Percentiles rank a stretch among this genome's conserved stretches.
Conservation (phyloP, 495 filamentous ascomycete genomes). For the Astrothelium macrocarpum region DNA sequence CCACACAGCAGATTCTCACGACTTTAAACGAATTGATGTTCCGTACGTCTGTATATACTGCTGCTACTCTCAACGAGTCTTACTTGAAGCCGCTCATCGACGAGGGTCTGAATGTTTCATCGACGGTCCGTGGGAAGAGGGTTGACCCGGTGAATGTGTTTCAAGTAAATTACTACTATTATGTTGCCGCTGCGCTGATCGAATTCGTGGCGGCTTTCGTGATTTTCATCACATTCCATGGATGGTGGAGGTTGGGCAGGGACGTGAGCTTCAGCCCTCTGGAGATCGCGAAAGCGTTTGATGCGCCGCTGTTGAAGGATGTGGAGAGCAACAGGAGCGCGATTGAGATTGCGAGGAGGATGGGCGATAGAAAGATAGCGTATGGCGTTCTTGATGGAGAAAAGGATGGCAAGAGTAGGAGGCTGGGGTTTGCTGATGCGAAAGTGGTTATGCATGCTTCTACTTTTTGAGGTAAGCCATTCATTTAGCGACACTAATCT, state of each 20-base stretch:
- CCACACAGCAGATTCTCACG: conserved; percentile 8
- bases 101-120: conserved; percentile 7
- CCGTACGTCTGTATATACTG: conserved; percentile 6
- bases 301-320: conserved; percentile 20
- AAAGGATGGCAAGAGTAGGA: conserved; percentile 5
- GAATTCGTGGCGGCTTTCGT: conserved; percentile 14
- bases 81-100: conserved; percentile 6
- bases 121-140: not conserved
- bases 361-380: conserved; percentile 20
- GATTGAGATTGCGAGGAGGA: conserved; percentile 16
- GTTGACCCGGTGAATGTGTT: conserved; percentile 11
- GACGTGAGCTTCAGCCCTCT: conserved; percentile 25
- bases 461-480: not conserved
- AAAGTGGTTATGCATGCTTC: conserved; percentile 1
- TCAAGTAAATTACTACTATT: conserved; percentile 11
- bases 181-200: conserved; percentile 10
- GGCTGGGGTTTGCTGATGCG: conserved; percentile 6
- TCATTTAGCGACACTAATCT: conserved; percentile 3
- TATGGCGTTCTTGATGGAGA: conserved; percentile 9
- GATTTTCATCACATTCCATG: conserved; percentile 23
- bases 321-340: conserved; percentile 19
- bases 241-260: conserved; percentile 29
- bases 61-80: conserved; percentile 8
- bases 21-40: conserved; percentile 8
- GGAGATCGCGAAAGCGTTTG: conserved; percentile 30